Evolutionary conservation across 768 basidiomycete species (phyloP).

Genomic region (Daedaleopsis nitida): DNA sequence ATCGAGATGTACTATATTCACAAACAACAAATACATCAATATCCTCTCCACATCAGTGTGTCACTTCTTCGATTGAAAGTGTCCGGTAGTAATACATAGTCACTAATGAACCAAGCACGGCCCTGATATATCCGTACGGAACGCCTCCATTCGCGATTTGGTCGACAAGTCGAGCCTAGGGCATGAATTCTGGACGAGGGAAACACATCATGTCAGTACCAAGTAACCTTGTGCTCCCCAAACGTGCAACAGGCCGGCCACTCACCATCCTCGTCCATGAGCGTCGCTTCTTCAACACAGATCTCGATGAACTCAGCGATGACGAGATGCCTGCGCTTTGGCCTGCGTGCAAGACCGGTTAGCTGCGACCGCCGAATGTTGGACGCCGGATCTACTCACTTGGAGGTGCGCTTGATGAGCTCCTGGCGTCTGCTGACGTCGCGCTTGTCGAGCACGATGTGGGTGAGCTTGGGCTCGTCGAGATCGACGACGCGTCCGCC

Average conservation of each 20-base stretch:
- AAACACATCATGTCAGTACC: too few species aligned
- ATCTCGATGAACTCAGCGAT: slow-evolving; percentile 76
- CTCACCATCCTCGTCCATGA: slow-evolving; percentile 85
- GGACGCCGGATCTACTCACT: slow-evolving; percentile 45
- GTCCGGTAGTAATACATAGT: too few species aligned
- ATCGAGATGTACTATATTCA: too few species aligned
- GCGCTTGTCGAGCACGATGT: slow-evolving; percentile 82
- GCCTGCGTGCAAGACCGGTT: slow-evolving; percentile 44
- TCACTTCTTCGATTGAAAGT: too few species aligned
- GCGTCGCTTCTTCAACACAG: slow-evolving; percentile 80
- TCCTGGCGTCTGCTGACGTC: slow-evolving; percentile 74
- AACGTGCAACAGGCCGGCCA: slow-evolving; percentile 1
- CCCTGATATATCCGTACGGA: too few species aligned
- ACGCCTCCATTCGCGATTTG: too few species aligned
- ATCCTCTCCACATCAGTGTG: too few species aligned
- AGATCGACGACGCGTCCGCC: slow-evolving; percentile 76
- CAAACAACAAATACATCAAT: too few species aligned
- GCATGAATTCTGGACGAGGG: too few species aligned
- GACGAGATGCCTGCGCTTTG: slow-evolving; percentile 78
- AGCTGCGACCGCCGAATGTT: not conserved
- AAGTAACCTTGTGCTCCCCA: too few species aligned
- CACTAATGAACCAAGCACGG: too few species aligned
- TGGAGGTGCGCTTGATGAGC: slow-evolving; percentile 69
- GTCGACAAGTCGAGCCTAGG: too few species aligned
- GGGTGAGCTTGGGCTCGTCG: slow-evolving; percentile 79